Base-by-base conservation (phyloP, 2,329 filamentous ascomycete genomes). In the Cercospora sp. region DNA sequence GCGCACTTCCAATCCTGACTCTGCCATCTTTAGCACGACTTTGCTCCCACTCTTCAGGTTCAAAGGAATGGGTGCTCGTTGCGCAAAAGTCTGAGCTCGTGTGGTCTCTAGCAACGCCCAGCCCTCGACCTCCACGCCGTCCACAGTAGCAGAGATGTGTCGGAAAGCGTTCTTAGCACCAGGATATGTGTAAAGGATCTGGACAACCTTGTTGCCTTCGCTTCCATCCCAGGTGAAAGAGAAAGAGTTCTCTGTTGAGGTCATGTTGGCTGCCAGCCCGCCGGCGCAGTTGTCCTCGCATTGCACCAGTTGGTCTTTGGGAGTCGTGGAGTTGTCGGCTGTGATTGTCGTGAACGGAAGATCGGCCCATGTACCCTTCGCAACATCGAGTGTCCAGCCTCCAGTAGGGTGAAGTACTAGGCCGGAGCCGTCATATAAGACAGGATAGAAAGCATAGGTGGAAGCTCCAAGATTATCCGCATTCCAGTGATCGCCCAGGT, bases 401-500 rank as follows among this genome's bases (percentile, higher is more conserved):
- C 72, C 70, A 1, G 74, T 74, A 13, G 68, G 53, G 61, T 75
- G 71, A 5, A 75, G 62, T 9, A 68, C 63, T 3, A 75, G 48
- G 1, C 63, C 68, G 9, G 60, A 40, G 13, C 68, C 66, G 26
- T 75, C 68, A 59, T 72, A 73, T 26, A 71, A 36, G n/a, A 72
- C 67, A 2, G 72, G 74, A 62, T 74, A 72, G 70, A 75, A 75
- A 57, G 72, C 68, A 28, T 75, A 75, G 1, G 71, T 72, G 1
- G 68, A 73, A 5, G 72, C 67, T 33, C 70, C 69, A 0, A 91
- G 82, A 69, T 90, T 88, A n/a, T 77, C 76, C 5, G 82, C 84
- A 0, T 86, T 78, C 89, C 89, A 91, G 23, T 89, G 85, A 77
- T 91, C 89, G 20, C 89, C 89, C 78, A 90, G 85, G 78, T 90